Percentiles rank a stretch among this genome's conserved stretches.
Evolutionary conservation across 495 filamentous ascomycete species (phyloP).

Genomic region (Trypethelium eluteriae): DNA sequence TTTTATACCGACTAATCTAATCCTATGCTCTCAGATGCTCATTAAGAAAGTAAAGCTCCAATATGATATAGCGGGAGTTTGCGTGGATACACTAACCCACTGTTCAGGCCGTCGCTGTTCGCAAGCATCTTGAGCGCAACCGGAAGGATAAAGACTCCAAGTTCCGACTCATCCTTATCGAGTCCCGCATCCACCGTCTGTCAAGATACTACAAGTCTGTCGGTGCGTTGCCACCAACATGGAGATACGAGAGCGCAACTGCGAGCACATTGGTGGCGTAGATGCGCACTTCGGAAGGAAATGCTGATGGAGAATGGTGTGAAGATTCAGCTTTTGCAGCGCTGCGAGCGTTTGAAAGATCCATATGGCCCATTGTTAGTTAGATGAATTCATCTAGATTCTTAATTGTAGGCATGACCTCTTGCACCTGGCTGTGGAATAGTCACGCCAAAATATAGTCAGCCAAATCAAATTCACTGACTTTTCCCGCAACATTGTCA

Average conservation of each 20-base stretch:
- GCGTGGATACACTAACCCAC: not conserved
- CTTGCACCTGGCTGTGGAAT: not conserved
- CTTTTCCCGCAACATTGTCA: not conserved
- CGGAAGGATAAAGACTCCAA: conserved; percentile 99
- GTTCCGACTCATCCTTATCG: conserved; percentile 99
- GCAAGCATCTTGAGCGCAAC: conserved; percentile 99
- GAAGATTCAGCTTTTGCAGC: not conserved
- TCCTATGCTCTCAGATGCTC: conserved; percentile 45
- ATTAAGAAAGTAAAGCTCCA: conserved; percentile 82
- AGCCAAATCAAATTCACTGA: not conserved
- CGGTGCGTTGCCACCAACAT: conserved; percentile 94
- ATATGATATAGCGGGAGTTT: not conserved
- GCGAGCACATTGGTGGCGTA: conserved; percentile 54
- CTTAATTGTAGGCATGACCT: not conserved
- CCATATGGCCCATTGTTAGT: not conserved
- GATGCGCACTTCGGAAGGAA: not conserved
- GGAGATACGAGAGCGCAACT: conserved; percentile 70
- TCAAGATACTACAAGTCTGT: conserved; percentile 98
- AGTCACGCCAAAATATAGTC: too few species aligned
- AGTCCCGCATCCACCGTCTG: conserved; percentile 98
- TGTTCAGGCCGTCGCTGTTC: conserved; percentile 82
- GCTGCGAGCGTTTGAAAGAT: not conserved
- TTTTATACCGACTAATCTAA: too few species aligned
- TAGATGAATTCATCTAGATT: not conserved
- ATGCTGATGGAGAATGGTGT: not conserved